These are phyloP conservation scores for Paramyrothecium sp. DNA, from an alignment of 2,329 filamentous ascomycete genomes.

Conservation along the genomic window DNA sequence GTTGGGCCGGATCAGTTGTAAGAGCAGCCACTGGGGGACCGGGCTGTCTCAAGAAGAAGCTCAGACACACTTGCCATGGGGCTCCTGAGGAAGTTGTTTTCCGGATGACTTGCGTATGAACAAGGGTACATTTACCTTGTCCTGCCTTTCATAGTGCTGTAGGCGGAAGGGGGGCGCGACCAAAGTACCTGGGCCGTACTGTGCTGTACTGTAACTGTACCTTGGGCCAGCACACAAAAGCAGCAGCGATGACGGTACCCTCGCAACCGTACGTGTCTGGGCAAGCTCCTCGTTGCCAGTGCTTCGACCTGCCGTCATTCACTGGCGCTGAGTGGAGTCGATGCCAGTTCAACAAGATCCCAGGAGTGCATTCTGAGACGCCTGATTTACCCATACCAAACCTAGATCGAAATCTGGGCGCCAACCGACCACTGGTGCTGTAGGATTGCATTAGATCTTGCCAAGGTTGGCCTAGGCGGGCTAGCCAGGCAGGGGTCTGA, in stretches of 20 bases:
- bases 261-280: too few species aligned
- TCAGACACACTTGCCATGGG: background rate
- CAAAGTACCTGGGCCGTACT: too few species aligned
- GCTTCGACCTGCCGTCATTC: background rate
- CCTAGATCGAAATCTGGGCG: background rate
- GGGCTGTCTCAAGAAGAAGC: background rate
- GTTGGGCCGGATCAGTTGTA: background rate
- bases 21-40: background rate
- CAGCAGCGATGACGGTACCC: too few species aligned
- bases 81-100: too few species aligned
- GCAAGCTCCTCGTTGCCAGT: background rate
- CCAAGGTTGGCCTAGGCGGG: too few species aligned
- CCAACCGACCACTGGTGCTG: background rate
- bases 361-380: background rate
- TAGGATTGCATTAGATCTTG: background rate
- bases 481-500: background rate
- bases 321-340: background rate
- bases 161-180: too few species aligned
- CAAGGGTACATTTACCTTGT: too few species aligned
- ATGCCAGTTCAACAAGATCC: background rate
- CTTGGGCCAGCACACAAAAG: too few species aligned
- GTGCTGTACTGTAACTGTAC: too few species aligned
- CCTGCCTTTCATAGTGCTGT: too few species aligned
- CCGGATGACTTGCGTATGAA: too few species aligned
- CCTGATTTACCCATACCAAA: background rate